Evolutionary conservation across 805 yeast species (phyloP), one percentile per base, ranked within the genome.

Genomic region (Cyberlindnera euphorbiae): DNA sequence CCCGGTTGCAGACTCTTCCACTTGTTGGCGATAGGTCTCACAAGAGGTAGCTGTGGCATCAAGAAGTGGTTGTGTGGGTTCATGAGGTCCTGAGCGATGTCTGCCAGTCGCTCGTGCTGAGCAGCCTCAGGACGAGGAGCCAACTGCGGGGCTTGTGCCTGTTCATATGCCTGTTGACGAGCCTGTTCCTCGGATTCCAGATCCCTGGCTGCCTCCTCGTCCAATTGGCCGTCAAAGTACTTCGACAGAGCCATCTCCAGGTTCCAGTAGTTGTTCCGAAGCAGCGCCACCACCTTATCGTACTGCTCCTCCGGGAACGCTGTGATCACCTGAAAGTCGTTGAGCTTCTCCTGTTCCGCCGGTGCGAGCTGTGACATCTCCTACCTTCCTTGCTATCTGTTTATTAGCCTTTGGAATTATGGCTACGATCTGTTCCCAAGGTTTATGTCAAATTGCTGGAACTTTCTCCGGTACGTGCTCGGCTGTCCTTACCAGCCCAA

Each of bases 181-280:
- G 16, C 10, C 14, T 14, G 9, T n/a, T 9, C 12, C 21, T 27
- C 27, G n/a, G 22, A n/a, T 17, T 33, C 22, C 2, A 32, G 21
- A 6, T 28, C 42, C 9, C 38, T 24, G 3, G 41, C 28, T 3
- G 49, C 46, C 13, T 45, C 50, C 16, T 47, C 47, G 13, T 56
- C 66, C 58, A 75, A 64, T 33, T 68, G 64, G 14, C 70, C 72
- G 47, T 82, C 89, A 51, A 79, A 79, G 53, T 68, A 82, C 33
- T 75, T 66, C 4, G 80, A 70, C 22, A 79, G 57, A 2, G 87
- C 76, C 28, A 69, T 63, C 47, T 80, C 84, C 33, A 82, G 51
- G 48, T 79, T 70, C 79, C 79, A 78, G 32, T 75, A 69, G 46
- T 76, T 69, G 31, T 71, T 66, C 22, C 65, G 56, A 34, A 81